Conservation (phyloP, 1,284 basidiomycete genomes). For the Cutaneotrichosporon cutaneum region DNA sequence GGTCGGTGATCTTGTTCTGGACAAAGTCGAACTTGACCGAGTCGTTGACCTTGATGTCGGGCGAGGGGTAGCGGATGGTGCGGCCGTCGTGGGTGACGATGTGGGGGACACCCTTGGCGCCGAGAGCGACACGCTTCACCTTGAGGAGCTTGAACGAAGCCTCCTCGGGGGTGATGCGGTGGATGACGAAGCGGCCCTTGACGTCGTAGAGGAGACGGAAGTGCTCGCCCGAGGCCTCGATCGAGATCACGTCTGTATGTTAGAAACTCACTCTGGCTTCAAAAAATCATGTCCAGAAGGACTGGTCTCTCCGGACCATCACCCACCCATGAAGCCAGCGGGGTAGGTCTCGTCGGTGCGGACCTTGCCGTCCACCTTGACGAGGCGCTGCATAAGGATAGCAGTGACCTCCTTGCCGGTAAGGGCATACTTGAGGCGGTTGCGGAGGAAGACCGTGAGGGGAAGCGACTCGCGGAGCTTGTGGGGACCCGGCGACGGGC, state of each 20-base stretch:
- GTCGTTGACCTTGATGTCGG: slow-evolving; percentile 93
- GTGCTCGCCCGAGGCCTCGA: slow-evolving; percentile 98
- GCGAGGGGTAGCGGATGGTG: slow-evolving; percentile 99
- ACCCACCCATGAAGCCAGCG: slow-evolving; percentile 91
- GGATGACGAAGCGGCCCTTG: slow-evolving; percentile 99
- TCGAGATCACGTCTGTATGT: slow-evolving; percentile 83
- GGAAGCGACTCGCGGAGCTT: slow-evolving; percentile 97
- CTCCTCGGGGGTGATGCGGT: slow-evolving; percentile 98
- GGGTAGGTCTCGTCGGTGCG: slow-evolving; percentile 97
- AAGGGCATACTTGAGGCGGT: slow-evolving; percentile 98
- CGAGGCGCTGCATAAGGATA: slow-evolving; percentile 93
- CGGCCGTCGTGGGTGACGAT: slow-evolving; percentile 99
- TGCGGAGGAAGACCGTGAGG: slow-evolving; percentile 92
- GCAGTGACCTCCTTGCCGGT: slow-evolving; percentile 92
- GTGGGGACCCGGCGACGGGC: slow-evolving; percentile 97
- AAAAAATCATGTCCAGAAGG: slow-evolving; percentile 10
- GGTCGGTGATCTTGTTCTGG: slow-evolving; percentile 91
- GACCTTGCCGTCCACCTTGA: slow-evolving; percentile 99
- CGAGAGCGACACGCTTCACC: slow-evolving; percentile 88
- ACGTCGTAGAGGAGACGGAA: slow-evolving; percentile 99
- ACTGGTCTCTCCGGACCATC: slow-evolving; percentile 14
- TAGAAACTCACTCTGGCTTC: neutral
- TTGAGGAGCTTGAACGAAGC: slow-evolving; percentile 98
- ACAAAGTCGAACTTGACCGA: slow-evolving; percentile 96
- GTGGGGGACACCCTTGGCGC: slow-evolving; percentile 91